Evolutionary conservation across 1,139 yeast species (phyloP).

Genomic region (Kodamaea sp.): DNA sequence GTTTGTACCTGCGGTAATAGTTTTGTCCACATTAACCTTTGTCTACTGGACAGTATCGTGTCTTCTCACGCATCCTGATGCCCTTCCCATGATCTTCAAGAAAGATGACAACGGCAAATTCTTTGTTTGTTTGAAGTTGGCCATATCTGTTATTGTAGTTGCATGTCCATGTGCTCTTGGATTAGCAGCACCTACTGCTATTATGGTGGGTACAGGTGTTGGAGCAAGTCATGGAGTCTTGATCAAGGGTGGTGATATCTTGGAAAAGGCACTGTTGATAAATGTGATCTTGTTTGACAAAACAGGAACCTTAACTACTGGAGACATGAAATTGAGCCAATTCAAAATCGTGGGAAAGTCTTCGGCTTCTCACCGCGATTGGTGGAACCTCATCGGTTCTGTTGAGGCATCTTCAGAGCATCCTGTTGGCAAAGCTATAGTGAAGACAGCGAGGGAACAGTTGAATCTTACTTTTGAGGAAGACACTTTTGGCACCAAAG

Average conservation of each 20-base stretch:
- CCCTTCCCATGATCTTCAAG: conserved; percentile 57
- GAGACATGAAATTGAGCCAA: conserved; percentile 63
- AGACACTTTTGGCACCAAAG: conserved; percentile 31
- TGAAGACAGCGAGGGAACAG: conserved; percentile 27
- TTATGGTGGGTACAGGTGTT: conserved; percentile 97
- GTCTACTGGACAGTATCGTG: conserved; percentile 59
- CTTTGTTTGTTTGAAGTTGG: conserved; percentile 71
- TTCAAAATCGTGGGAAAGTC: conserved; percentile 14
- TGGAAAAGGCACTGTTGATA: conserved; percentile 71
- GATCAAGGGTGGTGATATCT: conserved; percentile 89
- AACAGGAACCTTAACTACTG: conserved; percentile 92
- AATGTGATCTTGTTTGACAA: conserved; percentile 83
- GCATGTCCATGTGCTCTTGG: conserved; percentile 99
- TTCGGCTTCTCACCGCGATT: conserved; percentile 12
- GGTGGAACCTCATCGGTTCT: conserved; percentile 65
- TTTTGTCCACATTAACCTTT: conserved; percentile 66
- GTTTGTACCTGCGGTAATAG: conserved; percentile 78
- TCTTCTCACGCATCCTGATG: conserved; percentile 29
- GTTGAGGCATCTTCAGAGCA: conserved; percentile 80
- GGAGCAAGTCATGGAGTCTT: conserved; percentile 90
- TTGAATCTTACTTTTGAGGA: conserved; percentile 34
- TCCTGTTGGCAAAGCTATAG: conserved; percentile 80
- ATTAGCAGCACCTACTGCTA: conserved; percentile 96
- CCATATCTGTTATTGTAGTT: conserved; percentile 93
- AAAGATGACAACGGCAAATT: conserved; percentile 56